Percentiles rank a stretch among this genome's conserved stretches.
Conservation (phyloP, 345 rosid genomes). For the Turnera subulata region DNA sequence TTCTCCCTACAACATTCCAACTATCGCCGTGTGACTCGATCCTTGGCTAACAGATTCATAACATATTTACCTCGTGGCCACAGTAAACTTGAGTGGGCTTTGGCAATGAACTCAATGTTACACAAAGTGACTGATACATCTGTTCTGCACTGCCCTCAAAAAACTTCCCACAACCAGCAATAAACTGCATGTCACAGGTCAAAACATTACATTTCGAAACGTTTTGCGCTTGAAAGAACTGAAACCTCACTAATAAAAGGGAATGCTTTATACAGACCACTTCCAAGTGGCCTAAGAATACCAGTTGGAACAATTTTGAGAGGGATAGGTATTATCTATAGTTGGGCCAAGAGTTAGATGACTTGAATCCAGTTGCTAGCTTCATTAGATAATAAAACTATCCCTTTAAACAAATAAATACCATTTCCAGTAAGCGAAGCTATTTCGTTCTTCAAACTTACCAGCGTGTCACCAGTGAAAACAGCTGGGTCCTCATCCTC, state of each 20-base stretch:
- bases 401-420: too few species aligned
- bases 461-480: slow-evolving; percentile 92
- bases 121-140: slow-evolving; percentile 89
- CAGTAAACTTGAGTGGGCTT: slow-evolving; percentile 80
- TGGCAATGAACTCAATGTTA: slow-evolving; percentile 81
- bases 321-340: neutral
- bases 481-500: slow-evolving; percentile 67
- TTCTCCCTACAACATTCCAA: too few species aligned
- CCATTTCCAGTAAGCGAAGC: too few species aligned
- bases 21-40: too few species aligned
- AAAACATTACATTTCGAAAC: neutral
- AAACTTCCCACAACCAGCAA: slow-evolving; percentile 89
- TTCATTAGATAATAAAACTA: too few species aligned
- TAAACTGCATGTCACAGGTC: slow-evolving; percentile 42
- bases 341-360: too few species aligned
- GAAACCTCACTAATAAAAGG: neutral
- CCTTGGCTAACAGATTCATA: too few species aligned
- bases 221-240: neutral
- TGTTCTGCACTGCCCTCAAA: slow-evolving; percentile 96
- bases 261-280: neutral
- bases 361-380: too few species aligned
- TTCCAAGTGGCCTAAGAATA: neutral
- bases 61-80: slow-evolving; percentile 77
- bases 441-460: too few species aligned
- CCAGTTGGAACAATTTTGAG: neutral